Conservation (phyloP, 2,329 filamentous ascomycete species). For the Sarocladiaceae sp. region DNA sequence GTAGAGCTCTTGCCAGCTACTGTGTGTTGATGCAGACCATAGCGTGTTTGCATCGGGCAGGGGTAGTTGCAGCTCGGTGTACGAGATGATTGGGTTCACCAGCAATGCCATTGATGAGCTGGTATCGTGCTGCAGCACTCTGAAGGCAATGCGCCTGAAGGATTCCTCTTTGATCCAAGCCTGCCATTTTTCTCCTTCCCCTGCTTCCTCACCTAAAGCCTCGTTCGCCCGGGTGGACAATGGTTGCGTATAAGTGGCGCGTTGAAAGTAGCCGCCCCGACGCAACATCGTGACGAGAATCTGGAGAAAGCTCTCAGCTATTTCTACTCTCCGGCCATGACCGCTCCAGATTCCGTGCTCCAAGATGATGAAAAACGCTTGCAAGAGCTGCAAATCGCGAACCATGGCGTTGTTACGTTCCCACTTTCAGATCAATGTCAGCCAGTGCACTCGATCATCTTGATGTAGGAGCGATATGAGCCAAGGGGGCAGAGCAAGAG, state of each 20-base stretch:
- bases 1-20: no score
- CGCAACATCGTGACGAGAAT: constrained; percentile 32
- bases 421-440: no score
- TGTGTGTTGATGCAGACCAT: no score
- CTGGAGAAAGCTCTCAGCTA: constrained; percentile 32
- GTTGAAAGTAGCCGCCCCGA: constrained; percentile 26
- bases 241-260: constrained; percentile 14
- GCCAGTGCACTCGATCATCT: no score
- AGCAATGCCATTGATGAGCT: constrained; percentile 23
- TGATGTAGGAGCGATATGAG: no score
- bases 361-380: constrained; percentile 23
- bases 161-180: constrained; percentile 24
- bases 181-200: constrained; percentile 21
- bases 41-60: constrained; percentile 18
- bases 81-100: constrained; percentile 24
- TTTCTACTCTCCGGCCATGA: constrained; percentile 31
- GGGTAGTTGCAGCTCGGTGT: constrained; percentile 23
- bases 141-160: constrained; percentile 24
- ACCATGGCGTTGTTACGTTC: constrained; percentile 28
- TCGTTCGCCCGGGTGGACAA: background rate
- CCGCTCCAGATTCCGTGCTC: constrained; percentile 30
- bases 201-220: constrained; percentile 4
- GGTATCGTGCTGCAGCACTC: constrained; percentile 24
- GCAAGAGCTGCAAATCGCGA: constrained; percentile 25
- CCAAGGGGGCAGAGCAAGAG: no score